These are phyloP conservation scores for Ceratocystis cacaofunesta DNA, from an alignment of 2,329 filamentous ascomycete genomes.

Conservation along the genomic window DNA sequence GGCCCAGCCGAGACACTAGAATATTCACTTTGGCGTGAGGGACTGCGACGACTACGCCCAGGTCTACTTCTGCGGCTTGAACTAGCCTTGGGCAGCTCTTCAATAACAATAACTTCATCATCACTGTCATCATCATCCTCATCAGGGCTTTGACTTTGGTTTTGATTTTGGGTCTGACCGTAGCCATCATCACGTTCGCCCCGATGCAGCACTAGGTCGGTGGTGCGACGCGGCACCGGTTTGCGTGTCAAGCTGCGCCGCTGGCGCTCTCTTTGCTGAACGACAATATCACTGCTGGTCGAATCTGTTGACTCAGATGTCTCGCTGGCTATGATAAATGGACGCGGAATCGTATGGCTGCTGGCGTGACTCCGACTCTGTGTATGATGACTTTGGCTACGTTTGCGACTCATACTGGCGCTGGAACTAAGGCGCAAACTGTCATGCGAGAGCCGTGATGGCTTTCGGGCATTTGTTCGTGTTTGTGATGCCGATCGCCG, in stretches of 20 bases:
- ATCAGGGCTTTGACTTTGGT: not conserved
- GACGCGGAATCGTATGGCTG: not conserved
- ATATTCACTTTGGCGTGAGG: conserved; percentile 10
- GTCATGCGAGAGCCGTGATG: conserved; percentile 7
- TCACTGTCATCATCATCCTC: not conserved
- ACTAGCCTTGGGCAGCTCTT: not conserved
- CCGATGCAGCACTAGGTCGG: not conserved
- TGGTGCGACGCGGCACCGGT: conserved; percentile 2
- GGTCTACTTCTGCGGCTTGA: not conserved
- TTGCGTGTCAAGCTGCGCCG: conserved; percentile 2
- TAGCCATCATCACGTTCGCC: not conserved
- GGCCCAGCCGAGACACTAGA: conserved; percentile 7
- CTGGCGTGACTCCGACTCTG: not conserved
- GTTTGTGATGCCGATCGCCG: not conserved
- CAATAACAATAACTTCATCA: conserved; percentile 7
- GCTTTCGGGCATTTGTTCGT: not conserved
- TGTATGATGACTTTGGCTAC: not conserved
- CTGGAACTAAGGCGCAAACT: not conserved
- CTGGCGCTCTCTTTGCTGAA: conserved; percentile 4
- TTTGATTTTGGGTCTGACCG: not conserved
- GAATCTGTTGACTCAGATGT: not conserved
- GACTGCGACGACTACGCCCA: not conserved
- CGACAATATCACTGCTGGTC: conserved; percentile 10
- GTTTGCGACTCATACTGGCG: not conserved
- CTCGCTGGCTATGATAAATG: conserved; percentile 1